Evolutionary conservation across 257 asterid genomes (phyloP).

Genomic region (Nicotiana tomentosiformis): DNA sequence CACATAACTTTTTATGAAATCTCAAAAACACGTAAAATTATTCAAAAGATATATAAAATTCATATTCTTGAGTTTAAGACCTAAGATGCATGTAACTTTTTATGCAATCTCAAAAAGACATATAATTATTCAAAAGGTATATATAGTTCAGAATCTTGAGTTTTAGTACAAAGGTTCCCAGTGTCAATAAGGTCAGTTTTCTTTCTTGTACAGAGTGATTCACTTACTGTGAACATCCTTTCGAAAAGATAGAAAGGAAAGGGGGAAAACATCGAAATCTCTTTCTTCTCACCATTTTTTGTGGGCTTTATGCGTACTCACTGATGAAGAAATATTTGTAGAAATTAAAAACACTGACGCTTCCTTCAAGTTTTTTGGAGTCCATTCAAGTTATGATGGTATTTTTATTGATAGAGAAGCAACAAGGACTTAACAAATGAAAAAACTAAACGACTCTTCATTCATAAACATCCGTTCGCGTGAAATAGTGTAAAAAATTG

Average conservation of each 20-base stretch:
- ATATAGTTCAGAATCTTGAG: too few species aligned
- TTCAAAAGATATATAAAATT: too few species aligned
- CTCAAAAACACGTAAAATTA: too few species aligned
- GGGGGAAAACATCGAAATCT: background rate
- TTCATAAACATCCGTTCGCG: background rate
- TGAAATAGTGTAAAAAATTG: background rate
- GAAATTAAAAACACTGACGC: background rate
- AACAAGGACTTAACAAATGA: background rate
- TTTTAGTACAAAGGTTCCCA: slow-evolving; percentile 43
- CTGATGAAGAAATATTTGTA: background rate
- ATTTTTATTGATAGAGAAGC: background rate
- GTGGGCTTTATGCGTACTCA: background rate
- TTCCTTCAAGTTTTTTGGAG: background rate
- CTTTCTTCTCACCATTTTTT: background rate
- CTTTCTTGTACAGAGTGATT: slow-evolving; percentile 5
- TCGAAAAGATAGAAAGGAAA: background rate
- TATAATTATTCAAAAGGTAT: too few species aligned
- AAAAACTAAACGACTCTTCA: background rate
- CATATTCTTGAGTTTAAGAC: too few species aligned
- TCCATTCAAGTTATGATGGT: background rate
- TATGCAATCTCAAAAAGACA: too few species aligned
- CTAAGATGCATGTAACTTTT: too few species aligned
- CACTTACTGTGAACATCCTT: background rate
- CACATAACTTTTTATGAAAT: too few species aligned
- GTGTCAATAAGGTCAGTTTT: slow-evolving; percentile 76